Evolutionary conservation across 2,329 filamentous ascomycete species (phyloP).

Genomic region (Sarocladiaceae sp.): DNA sequence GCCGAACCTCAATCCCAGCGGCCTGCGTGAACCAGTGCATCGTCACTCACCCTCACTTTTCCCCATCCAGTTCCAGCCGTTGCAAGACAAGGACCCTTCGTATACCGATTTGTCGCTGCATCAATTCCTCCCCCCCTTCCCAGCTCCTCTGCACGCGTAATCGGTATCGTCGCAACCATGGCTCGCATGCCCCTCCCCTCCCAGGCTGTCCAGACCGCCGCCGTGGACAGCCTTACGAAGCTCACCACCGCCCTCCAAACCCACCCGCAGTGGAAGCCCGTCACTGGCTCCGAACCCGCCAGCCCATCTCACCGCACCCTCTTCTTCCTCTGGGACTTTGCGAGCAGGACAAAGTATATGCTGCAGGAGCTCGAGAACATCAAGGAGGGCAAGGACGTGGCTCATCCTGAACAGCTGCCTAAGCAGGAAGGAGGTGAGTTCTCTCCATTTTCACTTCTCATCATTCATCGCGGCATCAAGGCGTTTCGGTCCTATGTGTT

Average conservation of each 20-base stretch:
- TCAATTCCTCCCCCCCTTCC: too few relatives aligned
- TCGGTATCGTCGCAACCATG: slow-evolving; percentile 9
- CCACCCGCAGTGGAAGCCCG: slow-evolving; percentile 22
- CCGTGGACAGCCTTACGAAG: slow-evolving; percentile 19
- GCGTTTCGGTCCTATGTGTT: not conserved
- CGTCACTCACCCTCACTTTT: not conserved
- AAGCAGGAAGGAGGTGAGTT: slow-evolving; percentile 21
- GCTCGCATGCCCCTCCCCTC: slow-evolving; percentile 16
- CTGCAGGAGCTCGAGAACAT: slow-evolving; percentile 34
- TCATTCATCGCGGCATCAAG: too few relatives aligned
- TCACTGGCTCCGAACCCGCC: slow-evolving; percentile 5
- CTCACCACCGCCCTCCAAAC: slow-evolving; percentile 23
- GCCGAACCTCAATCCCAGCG: too few relatives aligned
- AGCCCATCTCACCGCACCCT: slow-evolving; percentile 23
- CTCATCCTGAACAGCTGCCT: slow-evolving; percentile 29
- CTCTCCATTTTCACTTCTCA: not conserved
- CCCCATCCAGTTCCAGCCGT: not conserved
- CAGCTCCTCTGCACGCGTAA: not conserved
- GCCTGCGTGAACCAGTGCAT: not conserved
- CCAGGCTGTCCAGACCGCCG: slow-evolving; percentile 18
- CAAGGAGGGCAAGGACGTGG: slow-evolving; percentile 23
- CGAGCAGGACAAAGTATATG: slow-evolving; percentile 33
- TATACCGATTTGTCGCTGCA: too few relatives aligned
- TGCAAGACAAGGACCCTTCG: too few relatives aligned
- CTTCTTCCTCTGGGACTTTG: slow-evolving; percentile 35